A percentile compares a stretch with the other conserved stretches of the same genome.
Evolutionary conservation across 1,284 basidiomycete species (phyloP).

Genomic region (Ceratobasidium sp.): DNA sequence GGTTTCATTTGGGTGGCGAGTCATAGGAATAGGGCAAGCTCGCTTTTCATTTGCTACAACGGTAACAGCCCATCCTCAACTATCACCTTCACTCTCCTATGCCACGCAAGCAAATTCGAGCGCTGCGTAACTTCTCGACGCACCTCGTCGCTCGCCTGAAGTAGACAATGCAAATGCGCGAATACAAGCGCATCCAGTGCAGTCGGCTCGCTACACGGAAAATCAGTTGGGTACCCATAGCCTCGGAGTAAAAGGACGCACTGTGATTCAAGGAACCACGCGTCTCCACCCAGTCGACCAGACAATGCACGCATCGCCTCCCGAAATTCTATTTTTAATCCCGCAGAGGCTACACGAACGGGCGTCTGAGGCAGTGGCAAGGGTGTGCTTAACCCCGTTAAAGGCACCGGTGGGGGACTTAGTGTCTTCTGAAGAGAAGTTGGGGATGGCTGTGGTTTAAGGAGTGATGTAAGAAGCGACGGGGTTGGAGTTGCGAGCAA

Average conservation of each 20-base stretch:
- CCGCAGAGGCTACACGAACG: slow-evolving; percentile 48
- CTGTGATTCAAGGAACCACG: slow-evolving; percentile 81
- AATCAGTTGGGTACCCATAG: neutral
- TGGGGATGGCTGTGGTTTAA: slow-evolving; percentile 52
- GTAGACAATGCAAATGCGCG: slow-evolving; percentile 76
- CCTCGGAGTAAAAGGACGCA: slow-evolving; percentile 56
- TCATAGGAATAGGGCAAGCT: neutral
- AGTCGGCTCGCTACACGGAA: slow-evolving; percentile 67
- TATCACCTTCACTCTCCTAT: slow-evolving; percentile 69
- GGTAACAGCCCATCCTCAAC: slow-evolving; percentile 58
- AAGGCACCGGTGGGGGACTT: slow-evolving; percentile 71
- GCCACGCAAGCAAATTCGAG: slow-evolving; percentile 80
- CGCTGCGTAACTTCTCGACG: slow-evolving; percentile 73
- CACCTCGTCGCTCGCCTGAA: slow-evolving; percentile 61
- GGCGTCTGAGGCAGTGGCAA: slow-evolving; percentile 65
- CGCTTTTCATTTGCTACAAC: neutral
- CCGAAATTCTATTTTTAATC: slow-evolving; percentile 60
- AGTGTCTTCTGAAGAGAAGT: slow-evolving; percentile 60
- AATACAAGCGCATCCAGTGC: slow-evolving; percentile 80
- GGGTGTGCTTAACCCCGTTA: slow-evolving; percentile 71
- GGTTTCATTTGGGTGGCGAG: neutral
- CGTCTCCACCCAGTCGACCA: slow-evolving; percentile 74
- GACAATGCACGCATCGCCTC: slow-evolving; percentile 77
- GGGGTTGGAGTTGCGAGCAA: slow-evolving; percentile 61
- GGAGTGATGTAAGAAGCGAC: slow-evolving; percentile 56